Percentiles rank a stretch among this genome's conserved stretches.
phyloP scores from a whole-genome alignment of 441 rosid species.

The Cnidoscolus chayamansa region DNA sequence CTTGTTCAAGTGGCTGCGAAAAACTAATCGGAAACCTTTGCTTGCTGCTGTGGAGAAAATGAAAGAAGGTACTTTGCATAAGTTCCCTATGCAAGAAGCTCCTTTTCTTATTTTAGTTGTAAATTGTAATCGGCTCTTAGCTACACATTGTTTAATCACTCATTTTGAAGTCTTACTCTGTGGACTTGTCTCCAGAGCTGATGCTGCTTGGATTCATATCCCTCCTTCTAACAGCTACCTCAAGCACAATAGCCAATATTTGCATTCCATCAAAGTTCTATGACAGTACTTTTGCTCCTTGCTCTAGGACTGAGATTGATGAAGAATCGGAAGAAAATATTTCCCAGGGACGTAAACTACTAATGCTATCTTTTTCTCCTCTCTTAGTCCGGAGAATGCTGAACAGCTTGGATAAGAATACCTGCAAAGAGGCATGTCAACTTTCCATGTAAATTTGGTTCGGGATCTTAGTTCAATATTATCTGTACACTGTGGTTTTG shows the following conservation, averaged over 20 bases:
- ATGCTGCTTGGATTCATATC: conserved; percentile 98
- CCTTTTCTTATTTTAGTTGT: neutral
- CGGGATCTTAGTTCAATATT: conserved; percentile 18
- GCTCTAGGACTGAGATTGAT: conserved; percentile 54
- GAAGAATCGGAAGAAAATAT: conserved; percentile 44
- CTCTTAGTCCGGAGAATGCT: conserved; percentile 49
- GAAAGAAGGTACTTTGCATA: conserved; percentile 68
- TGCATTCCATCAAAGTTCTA: conserved; percentile 85
- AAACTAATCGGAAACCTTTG: conserved; percentile 75
- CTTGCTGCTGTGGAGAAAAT: conserved; percentile 82
- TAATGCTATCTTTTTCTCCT: conserved; percentile 28
- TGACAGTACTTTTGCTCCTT: conserved; percentile 63
- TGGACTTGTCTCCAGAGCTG: conserved; percentile 53
- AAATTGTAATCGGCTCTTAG: neutral
- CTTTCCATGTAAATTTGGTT: conserved; percentile 14
- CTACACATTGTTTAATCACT: conserved; percentile 15
- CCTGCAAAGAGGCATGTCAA: conserved; percentile 67
- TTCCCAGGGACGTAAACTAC: conserved; percentile 50
- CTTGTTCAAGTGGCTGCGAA: conserved; percentile 67
- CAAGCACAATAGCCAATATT: conserved; percentile 64
- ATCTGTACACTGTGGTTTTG: neutral
- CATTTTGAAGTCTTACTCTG: conserved; percentile 13
- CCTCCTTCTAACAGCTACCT: conserved; percentile 79
- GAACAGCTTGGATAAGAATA: conserved; percentile 39
- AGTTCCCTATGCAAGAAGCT: neutral